Evolutionary conservation across 164 flowering plant genomes (phyloP).

Genomic region (Euptelea pleiosperma): DNA sequence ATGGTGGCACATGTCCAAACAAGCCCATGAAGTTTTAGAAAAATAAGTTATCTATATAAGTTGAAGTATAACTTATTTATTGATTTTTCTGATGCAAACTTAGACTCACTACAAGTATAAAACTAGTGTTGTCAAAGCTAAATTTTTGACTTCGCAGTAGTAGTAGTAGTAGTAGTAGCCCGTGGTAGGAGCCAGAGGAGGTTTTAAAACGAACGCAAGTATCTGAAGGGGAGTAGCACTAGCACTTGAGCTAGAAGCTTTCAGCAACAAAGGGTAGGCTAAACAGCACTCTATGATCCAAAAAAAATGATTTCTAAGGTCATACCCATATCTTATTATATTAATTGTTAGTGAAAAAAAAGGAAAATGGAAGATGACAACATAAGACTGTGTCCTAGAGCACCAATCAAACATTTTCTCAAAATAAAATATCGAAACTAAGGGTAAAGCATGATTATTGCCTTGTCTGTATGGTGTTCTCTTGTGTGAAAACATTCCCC

Average conservation of each 20-base stretch:
- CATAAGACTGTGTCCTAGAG: too few relatives aligned
- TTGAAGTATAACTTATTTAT: not conserved
- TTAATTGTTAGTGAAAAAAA: too few relatives aligned
- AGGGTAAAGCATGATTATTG: slow-evolving; percentile 12
- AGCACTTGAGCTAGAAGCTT: not conserved
- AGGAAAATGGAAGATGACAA: too few relatives aligned
- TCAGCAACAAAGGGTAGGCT: too few relatives aligned
- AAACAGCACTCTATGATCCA: too few relatives aligned
- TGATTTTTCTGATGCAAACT: not conserved
- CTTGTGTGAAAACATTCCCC: slow-evolving; percentile 71
- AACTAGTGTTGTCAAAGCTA: not conserved
- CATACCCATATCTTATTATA: too few relatives aligned
- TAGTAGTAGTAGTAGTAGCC: not conserved
- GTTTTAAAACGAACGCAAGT: too few relatives aligned
- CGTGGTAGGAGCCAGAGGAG: not conserved
- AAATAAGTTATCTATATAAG: not conserved
- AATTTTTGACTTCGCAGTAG: too few relatives aligned
- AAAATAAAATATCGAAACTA: not conserved
- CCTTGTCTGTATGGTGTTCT: slow-evolving; percentile 91
- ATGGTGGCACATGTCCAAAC: not conserved
- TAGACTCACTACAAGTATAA: not conserved
- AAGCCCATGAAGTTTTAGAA: not conserved
- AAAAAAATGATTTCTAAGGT: too few relatives aligned
- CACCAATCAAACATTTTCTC: not conserved
- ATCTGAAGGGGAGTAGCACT: not conserved